Evolutionary conservation across 139 green algal genomes (phyloP), one percentile per base, ranked within the genome.

Genomic region (Desmodesmus armatus): DNA sequence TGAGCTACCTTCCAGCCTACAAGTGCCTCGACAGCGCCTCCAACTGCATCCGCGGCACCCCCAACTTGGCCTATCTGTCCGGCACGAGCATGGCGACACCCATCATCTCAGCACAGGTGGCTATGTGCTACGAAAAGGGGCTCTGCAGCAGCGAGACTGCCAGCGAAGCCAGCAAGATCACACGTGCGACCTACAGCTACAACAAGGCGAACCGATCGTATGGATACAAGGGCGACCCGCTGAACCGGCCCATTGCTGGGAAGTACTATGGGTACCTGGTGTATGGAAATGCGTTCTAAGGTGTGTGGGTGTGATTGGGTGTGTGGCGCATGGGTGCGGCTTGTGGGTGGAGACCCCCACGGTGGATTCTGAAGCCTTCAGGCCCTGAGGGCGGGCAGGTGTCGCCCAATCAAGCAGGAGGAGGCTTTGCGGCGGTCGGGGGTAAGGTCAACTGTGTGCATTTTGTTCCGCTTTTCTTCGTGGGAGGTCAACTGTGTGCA

Each of bases 1-100:
- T 82, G 25, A 82, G 76, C 55, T 60, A 71, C n/a, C n/a, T 73
- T 53, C 76, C 76, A 40, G 76, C 76, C 4, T 82, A 82, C 55
- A 82, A 82, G 55, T 82, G 76, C 37, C 31, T 67, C 4, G 76
- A 82, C 15, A 39, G 37, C 35, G 72, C 25, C 55, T 65, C 76
- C 3, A 53, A 9, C 35, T 82, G 76, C 40, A 72, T 82, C 13
- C 3, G 55, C 17, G 55, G 55, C 55, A 82, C 76, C 1, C 37
- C 35, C 29, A 82, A 82, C 76, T 35, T 77, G 3, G 79, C 55
- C 13, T 85, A 78, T 47, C 79, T 85, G 19, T 78, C 63, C 13
- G 80, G 80, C 27, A 86, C 80, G 3, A 78, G 62, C 49, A 86
- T 86, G 80, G 80, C 80, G 13, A 37, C 80, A 7, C 80, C 80